Evolutionary conservation across 129 eudicot genomes (phyloP).

Genomic region (Flaveria brownii): DNA sequence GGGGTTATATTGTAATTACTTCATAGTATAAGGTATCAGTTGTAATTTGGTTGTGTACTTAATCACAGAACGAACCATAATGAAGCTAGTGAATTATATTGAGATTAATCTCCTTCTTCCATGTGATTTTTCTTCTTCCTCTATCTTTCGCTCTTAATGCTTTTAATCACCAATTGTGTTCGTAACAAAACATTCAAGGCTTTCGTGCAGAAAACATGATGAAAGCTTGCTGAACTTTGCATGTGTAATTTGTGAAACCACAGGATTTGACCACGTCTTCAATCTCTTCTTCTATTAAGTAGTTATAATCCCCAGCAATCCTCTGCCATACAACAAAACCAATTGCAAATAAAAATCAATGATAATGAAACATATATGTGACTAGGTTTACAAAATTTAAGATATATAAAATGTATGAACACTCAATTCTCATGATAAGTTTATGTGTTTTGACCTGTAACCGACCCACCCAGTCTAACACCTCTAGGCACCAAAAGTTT

Average conservation of each 20-base stretch:
- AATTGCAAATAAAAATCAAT: neutral
- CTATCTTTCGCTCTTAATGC: no score
- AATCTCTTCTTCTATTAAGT: slow-evolving; percentile 77
- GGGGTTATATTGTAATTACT: no score
- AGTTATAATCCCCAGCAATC: slow-evolving; percentile 40
- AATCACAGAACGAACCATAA: no score
- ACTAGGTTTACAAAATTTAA: neutral
- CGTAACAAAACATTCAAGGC: slow-evolving; percentile 40
- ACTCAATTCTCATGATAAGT: neutral
- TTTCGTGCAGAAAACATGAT: slow-evolving; percentile 96
- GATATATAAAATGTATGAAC: neutral
- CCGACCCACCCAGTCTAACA: neutral
- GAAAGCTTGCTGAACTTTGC: slow-evolving; percentile 74
- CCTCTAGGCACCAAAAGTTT: neutral
- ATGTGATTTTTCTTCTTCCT: no score
- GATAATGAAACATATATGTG: neutral
- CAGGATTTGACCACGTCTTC: slow-evolving; percentile 80
- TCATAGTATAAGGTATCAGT: no score
- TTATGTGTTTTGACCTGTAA: neutral
- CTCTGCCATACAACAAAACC: slow-evolving; percentile 43
- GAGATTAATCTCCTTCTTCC: no score
- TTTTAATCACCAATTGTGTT: no score
- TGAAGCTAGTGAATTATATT: no score
- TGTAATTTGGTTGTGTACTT: no score
- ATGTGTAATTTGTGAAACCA: slow-evolving; percentile 75